Conservation (phyloP, 2,329 filamentous ascomycete species). For the Fusarium devonianum region DNA sequence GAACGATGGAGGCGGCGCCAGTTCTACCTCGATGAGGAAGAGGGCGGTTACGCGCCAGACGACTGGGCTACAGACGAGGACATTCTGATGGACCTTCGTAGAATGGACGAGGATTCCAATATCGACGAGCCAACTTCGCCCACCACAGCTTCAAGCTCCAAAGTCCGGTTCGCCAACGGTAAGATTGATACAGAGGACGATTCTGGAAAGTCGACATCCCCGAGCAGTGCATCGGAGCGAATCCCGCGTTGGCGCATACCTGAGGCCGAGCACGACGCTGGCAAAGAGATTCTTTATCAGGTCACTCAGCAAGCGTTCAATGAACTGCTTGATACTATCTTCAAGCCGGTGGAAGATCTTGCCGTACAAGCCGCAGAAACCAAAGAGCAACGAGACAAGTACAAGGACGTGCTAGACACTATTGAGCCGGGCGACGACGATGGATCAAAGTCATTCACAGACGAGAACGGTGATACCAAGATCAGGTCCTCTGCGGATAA, state of each 20-base stretch:
- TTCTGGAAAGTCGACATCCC: slow-evolving; percentile 77
- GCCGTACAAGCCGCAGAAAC: slow-evolving; percentile 73
- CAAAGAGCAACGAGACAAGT: slow-evolving; percentile 65
- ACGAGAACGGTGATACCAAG: slow-evolving; percentile 12
- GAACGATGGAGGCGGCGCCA: slow-evolving; percentile 79
- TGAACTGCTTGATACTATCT: slow-evolving; percentile 86
- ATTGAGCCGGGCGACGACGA: slow-evolving; percentile 46
- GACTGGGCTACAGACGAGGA: slow-evolving; percentile 70
- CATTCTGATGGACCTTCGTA: slow-evolving; percentile 51
- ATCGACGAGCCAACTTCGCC: slow-evolving; percentile 52
- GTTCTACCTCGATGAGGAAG: slow-evolving; percentile 87
- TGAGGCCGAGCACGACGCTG: slow-evolving; percentile 80
- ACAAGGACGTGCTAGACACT: slow-evolving; percentile 56
- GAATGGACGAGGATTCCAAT: slow-evolving; percentile 54
- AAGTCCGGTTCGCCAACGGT: slow-evolving; percentile 79
- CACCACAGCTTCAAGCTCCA: slow-evolving; percentile 77
- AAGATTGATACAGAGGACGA: slow-evolving; percentile 72
- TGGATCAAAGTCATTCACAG: slow-evolving; percentile 23
- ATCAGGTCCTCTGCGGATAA: slow-evolving; percentile 34
- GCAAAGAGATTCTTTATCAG: slow-evolving; percentile 89
- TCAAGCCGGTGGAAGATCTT: slow-evolving; percentile 80
- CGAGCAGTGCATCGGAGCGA: slow-evolving; percentile 73
- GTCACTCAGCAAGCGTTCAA: slow-evolving; percentile 91
- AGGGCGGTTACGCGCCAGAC: slow-evolving; percentile 71
- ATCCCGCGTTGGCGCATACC: slow-evolving; percentile 83